phyloP scores from a whole-genome alignment of 1,139 yeast genomes.

The Debaryomyces psychrophilus region DNA sequence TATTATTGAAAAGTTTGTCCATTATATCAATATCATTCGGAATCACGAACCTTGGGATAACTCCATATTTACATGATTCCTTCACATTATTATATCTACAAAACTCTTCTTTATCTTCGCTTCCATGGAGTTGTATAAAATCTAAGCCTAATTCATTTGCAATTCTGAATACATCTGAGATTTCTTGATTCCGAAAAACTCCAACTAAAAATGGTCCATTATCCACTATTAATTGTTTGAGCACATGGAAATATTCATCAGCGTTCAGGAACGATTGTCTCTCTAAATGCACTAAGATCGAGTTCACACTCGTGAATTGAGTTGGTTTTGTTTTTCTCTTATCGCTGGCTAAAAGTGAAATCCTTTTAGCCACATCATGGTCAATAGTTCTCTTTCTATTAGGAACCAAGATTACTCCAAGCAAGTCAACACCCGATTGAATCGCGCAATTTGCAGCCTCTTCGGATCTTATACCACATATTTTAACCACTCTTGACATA shows the following conservation, averaged over 20 bases:
- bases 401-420: conserved; percentile 90
- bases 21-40: conserved; percentile 51
- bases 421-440: conserved; percentile 67
- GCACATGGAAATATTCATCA: conserved; percentile 39
- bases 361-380: conserved; percentile 52
- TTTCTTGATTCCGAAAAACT: conserved; percentile 81
- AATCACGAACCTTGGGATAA: conserved; percentile 70
- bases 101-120: conserved; percentile 66
- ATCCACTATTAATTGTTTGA: conserved; percentile 33
- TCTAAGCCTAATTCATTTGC: conserved; percentile 61
- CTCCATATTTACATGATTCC: conserved; percentile 44
- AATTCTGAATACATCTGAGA: conserved; percentile 57
- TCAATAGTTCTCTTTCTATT: conserved; percentile 72
- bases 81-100: conserved; percentile 28
- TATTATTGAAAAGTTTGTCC: conserved; percentile 22
- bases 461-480: conserved; percentile 75
- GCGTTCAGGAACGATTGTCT: conserved; percentile 20
- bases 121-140: conserved; percentile 87
- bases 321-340: conserved; percentile 22
- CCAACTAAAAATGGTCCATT: conserved; percentile 83
- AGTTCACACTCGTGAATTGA: conserved; percentile 23
- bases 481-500: conserved; percentile 53
- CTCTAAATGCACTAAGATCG: conserved; percentile 23
- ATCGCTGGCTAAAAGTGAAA: conserved; percentile 42
- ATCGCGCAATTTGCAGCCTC: conserved; percentile 75